phyloP scores from a whole-genome alignment of 352 stramenopile species.

The Phytophthora brassicae region DNA sequence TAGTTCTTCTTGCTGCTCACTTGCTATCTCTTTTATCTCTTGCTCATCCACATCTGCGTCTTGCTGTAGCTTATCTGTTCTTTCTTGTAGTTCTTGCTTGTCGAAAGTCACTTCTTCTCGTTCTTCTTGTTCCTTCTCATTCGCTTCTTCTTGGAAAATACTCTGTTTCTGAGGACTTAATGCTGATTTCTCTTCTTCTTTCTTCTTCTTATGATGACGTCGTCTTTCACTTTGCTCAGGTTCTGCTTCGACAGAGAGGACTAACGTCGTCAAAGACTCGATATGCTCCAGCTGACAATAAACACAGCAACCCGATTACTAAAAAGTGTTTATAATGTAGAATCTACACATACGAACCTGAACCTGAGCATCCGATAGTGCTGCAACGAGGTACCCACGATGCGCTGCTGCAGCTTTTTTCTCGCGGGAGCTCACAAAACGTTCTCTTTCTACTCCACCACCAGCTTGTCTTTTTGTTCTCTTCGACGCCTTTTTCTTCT shows the following conservation, averaged over 20 bases:
- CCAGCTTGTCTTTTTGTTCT: slow-evolving; percentile 7
- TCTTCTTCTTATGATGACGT: neutral
- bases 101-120: neutral
- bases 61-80: too few relatives aligned
- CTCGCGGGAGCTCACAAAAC: slow-evolving; percentile 58
- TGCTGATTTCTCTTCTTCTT: neutral
- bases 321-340: neutral
- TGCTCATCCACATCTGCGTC: too few relatives aligned
- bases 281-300: slow-evolving; percentile 47
- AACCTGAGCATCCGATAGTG: slow-evolving; percentile 57
- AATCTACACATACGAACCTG: slow-evolving; percentile 35
- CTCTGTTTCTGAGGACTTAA: neutral
- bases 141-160: neutral
- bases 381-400: slow-evolving; percentile 61
- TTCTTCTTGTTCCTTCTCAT: neutral
- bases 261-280: slow-evolving; percentile 46
- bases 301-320: neutral
- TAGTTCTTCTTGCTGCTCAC: neutral
- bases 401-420: slow-evolving; percentile 54
- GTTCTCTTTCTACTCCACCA: slow-evolving; percentile 4
- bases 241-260: slow-evolving; percentile 21
- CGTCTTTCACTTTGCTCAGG: slow-evolving; percentile 1
- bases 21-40: neutral
- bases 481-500: slow-evolving; percentile 25
- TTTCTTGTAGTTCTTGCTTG: neutral